These are phyloP conservation scores for Sporothrix inflata DNA, from an alignment of 2,329 filamentous ascomycete species.

Conservation along the genomic window DNA sequence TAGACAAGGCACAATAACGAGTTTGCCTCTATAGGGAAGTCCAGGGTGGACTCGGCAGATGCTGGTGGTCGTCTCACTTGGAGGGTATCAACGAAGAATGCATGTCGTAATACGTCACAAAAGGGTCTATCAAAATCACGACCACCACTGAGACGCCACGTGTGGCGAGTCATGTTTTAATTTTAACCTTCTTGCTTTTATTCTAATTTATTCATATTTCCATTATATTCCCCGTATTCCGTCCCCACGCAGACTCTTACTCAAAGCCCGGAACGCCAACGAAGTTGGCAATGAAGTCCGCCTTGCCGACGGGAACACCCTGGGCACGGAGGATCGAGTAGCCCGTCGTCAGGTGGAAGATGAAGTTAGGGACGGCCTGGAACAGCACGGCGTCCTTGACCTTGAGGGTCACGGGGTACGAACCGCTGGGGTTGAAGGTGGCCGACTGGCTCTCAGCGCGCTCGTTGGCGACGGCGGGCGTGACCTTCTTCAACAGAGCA, in stretches of 20 bases:
- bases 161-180: background rate
- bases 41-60: too few relatives aligned
- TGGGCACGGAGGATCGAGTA: conserved; percentile 60
- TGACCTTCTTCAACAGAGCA: conserved; percentile 39
- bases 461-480: conserved; percentile 37
- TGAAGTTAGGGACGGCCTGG: conserved; percentile 60
- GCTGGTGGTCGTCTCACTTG: too few relatives aligned
- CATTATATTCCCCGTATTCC: background rate
- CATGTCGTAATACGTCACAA: too few relatives aligned
- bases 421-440: conserved; percentile 25
- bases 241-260: background rate
- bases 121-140: too few relatives aligned
- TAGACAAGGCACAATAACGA: too few relatives aligned
- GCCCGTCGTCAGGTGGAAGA: conserved; percentile 60
- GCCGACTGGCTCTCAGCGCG: conserved; percentile 34
- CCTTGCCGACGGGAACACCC: conserved; percentile 62
- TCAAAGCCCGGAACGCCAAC: conserved; percentile 25
- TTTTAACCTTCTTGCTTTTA: background rate
- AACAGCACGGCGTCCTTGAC: conserved; percentile 46
- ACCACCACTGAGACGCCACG: too few relatives aligned
- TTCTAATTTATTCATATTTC: background rate
- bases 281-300: conserved; percentile 50
- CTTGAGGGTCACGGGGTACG: conserved; percentile 28
- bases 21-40: too few relatives aligned
- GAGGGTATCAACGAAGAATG: too few relatives aligned